A percentile compares a stretch with the other conserved stretches of the same genome.
These are phyloP conservation scores for Dendrobium nobile DNA, from an alignment of 106 monocot species.

Conservation along the genomic window DNA sequence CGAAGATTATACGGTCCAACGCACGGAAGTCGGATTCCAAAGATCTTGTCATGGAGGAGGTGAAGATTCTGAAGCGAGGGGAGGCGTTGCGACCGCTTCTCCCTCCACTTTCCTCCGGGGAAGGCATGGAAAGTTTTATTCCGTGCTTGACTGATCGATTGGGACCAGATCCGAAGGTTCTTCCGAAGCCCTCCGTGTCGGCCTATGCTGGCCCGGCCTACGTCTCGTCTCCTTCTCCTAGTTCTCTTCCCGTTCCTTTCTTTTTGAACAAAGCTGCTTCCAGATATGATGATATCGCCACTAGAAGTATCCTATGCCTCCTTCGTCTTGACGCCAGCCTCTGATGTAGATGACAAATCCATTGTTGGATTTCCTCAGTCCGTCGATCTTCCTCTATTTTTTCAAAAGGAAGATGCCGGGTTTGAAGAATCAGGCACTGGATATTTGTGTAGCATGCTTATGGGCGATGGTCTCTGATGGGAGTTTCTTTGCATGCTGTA, in stretches of 20 bases:
- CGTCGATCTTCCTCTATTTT: slow-evolving; percentile 35
- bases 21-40: neutral
- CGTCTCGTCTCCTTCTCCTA: slow-evolving; percentile 24
- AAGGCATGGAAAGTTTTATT: neutral
- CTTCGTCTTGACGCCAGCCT: slow-evolving; percentile 12
- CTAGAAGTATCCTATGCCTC: slow-evolving; percentile 8
- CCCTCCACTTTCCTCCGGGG: neutral
- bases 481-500: neutral
- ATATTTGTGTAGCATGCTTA: neutral
- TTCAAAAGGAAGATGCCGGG: slow-evolving; percentile 19
- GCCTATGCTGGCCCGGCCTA: slow-evolving; percentile 26
- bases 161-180: slow-evolving; percentile 15
- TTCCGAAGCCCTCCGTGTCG: slow-evolving; percentile 7
- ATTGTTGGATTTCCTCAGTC: neutral
- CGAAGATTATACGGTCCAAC: neutral
- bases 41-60: slow-evolving; percentile 35
- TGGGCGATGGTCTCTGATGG: neutral
- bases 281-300: neutral
- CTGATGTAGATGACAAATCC: neutral
- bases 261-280: slow-evolving; percentile 3
- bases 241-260: slow-evolving; percentile 31
- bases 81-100: slow-evolving; percentile 4
- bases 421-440: neutral
- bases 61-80: slow-evolving; percentile 34
- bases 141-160: slow-evolving; percentile 9